Evolutionary conservation across 805 yeast species (phyloP), one percentile per base, ranked within the genome.

Genomic region (Kurtzmaniella cleridarum): DNA sequence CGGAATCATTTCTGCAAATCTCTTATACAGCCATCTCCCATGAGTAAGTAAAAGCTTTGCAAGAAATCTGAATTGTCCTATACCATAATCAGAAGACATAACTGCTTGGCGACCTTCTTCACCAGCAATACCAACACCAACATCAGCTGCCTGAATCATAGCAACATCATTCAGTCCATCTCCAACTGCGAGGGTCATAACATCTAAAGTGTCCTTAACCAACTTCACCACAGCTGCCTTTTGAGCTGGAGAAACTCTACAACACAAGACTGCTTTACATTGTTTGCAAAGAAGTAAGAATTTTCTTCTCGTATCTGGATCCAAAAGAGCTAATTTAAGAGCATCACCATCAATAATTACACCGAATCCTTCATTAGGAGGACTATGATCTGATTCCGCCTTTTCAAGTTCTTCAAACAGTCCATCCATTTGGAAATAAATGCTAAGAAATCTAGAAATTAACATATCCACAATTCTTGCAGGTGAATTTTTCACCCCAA

Each of bases 91-190:
- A 1, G 91, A 81, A 18, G 89, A 81, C 95, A 85, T 85, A 4
- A 77, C 93, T 14, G 93, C 93, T 60, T 84, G 93, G 44, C 93
- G 69, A 54, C 95, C 95, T 67, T 85, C 95, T 66, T 85, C 93
- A 63, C 95, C 95, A 3, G 90, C 90, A 55, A 85, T 85, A 64
- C 95, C 95, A 40, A 85, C 84, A 53, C 95, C 95, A 34, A 85
- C 82, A 61, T 85, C 81, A 1, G 95, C 93, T 23, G 89, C 80
- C 59, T 85, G 95, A 48, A 85, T 85, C 95, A 85, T 85, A 10
- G 95, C 90, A 45, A 85, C 95, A 64, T 85, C 95, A 56, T 85
- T 85, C 15, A 93, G 80, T 40, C 95, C 95, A 62, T 85, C 95
- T 49, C 95, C 95, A 55, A 85, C 84, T 6, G 93, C 91, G 41